Conservation (phyloP, 2,329 filamentous ascomycete genomes). For the Arthrobotrys iridis region DNA sequence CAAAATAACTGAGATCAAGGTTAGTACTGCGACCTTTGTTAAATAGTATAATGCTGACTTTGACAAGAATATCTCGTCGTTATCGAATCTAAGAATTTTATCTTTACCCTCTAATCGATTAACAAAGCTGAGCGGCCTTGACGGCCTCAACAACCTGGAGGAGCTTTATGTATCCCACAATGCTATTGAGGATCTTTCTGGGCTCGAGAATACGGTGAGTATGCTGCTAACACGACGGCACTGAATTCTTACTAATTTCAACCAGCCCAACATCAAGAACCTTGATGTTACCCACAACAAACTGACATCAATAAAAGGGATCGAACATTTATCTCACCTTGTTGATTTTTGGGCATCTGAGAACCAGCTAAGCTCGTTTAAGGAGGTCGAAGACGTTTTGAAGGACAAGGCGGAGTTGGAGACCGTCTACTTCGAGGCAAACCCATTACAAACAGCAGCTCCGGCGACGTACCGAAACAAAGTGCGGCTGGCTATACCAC, state of each 20-base stretch:
- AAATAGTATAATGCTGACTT: slow-evolving; percentile 40
- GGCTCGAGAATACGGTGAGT: slow-evolving; percentile 71
- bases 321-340: slow-evolving; percentile 74
- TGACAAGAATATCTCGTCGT: slow-evolving; percentile 71
- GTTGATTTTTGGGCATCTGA: slow-evolving; percentile 96
- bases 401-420: slow-evolving; percentile 74
- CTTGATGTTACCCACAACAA: slow-evolving; percentile 92
- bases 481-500: slow-evolving; percentile 83
- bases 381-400: slow-evolving; percentile 81
- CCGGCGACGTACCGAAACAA: slow-evolving; percentile 96
- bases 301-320: slow-evolving; percentile 76
- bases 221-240: background rate
- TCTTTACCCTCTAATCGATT: slow-evolving; percentile 97
- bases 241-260: background rate
- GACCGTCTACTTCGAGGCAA: slow-evolving; percentile 97
- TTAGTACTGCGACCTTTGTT: slow-evolving; percentile 55
- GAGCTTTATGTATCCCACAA: slow-evolving; percentile 98
- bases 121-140: slow-evolving; percentile 77
- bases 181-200: slow-evolving; percentile 78
- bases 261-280: slow-evolving; percentile 72
- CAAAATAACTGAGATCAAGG: slow-evolving; percentile 86
- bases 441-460: slow-evolving; percentile 80
- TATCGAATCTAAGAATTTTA: slow-evolving; percentile 83
- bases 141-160: slow-evolving; percentile 78
- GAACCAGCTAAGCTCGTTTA: slow-evolving; percentile 81